These are phyloP conservation scores for Phytophthora rubi DNA, from an alignment of 352 stramenopile genomes.

Conservation along the genomic window DNA sequence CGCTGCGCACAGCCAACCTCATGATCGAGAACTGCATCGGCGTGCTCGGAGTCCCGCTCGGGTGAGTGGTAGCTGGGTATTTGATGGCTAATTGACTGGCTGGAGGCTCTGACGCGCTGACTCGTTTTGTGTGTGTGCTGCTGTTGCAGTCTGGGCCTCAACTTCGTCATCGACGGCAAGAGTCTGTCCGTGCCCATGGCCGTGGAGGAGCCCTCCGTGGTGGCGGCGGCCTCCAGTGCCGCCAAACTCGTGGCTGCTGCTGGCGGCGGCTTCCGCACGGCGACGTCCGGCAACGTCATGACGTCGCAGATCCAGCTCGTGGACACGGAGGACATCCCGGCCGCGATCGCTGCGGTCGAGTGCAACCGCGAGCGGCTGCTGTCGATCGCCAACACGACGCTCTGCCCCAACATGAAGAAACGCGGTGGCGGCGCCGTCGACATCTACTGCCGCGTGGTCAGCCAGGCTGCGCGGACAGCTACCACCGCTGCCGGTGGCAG, in stretches of 20 bases:
- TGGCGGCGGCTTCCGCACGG: constrained; percentile 75
- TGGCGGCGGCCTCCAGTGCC: constrained; percentile 82
- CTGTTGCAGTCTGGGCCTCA: constrained; percentile 65
- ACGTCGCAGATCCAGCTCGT: constrained; percentile 89
- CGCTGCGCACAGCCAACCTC: constrained; percentile 79
- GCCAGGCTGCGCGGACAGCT: constrained; percentile 42
- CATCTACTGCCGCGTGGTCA: constrained; percentile 84
- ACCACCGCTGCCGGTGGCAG: constrained; percentile 26
- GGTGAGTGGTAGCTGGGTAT: constrained; percentile 38
- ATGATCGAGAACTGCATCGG: constrained; percentile 93
- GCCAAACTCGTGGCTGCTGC: constrained; percentile 82
- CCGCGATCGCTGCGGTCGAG: constrained; percentile 60
- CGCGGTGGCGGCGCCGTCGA: constrained; percentile 79
- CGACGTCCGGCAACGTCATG: constrained; percentile 86
- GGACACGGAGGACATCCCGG: constrained; percentile 64
- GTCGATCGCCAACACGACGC: constrained; percentile 73
- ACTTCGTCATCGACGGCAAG: constrained; percentile 88
- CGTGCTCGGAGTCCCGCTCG: constrained; percentile 84
- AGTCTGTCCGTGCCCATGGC: constrained; percentile 84
- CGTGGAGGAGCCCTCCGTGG: constrained; percentile 86
- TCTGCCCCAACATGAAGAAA: constrained; percentile 89
- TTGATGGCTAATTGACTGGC: neutral
- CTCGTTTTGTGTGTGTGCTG: neutral
- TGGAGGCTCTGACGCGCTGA: constrained; percentile 1
- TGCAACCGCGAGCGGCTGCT: constrained; percentile 64